Base-by-base conservation (phyloP, 1,139 yeast genomes). In the Pichia sp. region DNA sequence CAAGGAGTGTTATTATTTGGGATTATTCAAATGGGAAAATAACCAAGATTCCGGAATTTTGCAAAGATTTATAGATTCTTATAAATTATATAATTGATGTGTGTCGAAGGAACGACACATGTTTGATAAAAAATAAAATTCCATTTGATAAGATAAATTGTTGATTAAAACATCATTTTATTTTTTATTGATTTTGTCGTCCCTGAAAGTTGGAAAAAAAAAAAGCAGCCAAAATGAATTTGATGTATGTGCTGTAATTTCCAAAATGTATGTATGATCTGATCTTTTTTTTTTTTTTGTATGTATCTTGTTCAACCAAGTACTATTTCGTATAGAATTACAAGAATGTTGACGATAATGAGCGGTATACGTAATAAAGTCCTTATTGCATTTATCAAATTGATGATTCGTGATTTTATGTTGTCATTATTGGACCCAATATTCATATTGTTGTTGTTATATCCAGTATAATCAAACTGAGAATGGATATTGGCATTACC, bases 361-460 rank as follows among this genome's bases (percentile, higher is more conserved):
- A 85, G 68, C 26, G 94, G 90, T 35, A 86, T 79, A 58, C 95
- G 69, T 65, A 84, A 69, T 43, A 85, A 72, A 3, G 95, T 85
- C 52, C 94, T 73, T 10, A 82, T 77, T 2, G 95, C 90, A 41
- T 81, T 71, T 35, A 85, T 82, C 50, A 85, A 69, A 50, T 78
- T 76, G 41, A 85, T 68, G 44, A 83, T 57, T 55, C 82, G 75
- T 4, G 75, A 63, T 56, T 79, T 81, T 29, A 84, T 70, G 8
- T 75, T 61, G 27, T 39, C 48, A 34, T 40, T 43, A 29, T 6
- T n/a, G 3, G 7, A n/a, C 4, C 42, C 27, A 29, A 29, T 27
- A 31, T 33, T 26, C 23, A 9, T 36, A 29, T 28, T 41, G 29
- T 34, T 27, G 27, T 38, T 31, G 37, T 44, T 41, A 37, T 37